Base-by-base conservation (phyloP, 2,329 filamentous ascomycete genomes). In the Colletotrichum zoysiae region DNA sequence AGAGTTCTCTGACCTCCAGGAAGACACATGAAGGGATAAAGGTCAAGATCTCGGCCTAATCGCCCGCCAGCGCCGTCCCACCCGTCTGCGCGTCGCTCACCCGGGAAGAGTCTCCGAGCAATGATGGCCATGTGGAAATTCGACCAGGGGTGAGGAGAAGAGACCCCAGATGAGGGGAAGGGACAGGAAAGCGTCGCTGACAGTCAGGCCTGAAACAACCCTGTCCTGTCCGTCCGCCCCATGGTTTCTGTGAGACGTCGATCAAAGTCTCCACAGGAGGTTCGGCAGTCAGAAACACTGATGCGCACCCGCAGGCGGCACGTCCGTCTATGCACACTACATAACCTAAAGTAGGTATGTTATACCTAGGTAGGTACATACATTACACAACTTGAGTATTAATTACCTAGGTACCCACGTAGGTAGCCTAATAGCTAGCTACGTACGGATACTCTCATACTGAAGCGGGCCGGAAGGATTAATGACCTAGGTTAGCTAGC, bases 201-300 rank as follows among this genome's bases (percentile, higher is more conserved):
- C 65, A 71, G 50, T 38, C 42, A 55, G 40, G 65, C 70, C 65
- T 72, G 70, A 72, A 72, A 72, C 70, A 72, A 65, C 70, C 70
- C 48, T 72, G 70, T 70, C 67, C 63, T 30, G 35, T 67, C 70
- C 59, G 64, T 60, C 35, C 12, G 33, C 70, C 53, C 66, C 53
- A 70, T 65, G 40, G 48, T 58, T 58, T 64, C 70, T 50, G 55
- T 44, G 66, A 72, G 60, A 70, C 53, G 70, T 72, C 66, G 70
- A 70, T 72, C 66, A 44, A 35, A 51, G 64, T 42, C 65, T 65
- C 70, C 70, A 72, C 65, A 70, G 30, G 59, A 72, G 61, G 59
- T 69, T 70, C 70, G 65, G 65, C 60, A 69, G 51, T 56, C 40
- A 23, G 26, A 63, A 63, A 51, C 38, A 30, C 35, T 61, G 44